phyloP scores from a whole-genome alignment of 2,329 filamentous ascomycete genomes.

The Hypoxylon sp. region DNA sequence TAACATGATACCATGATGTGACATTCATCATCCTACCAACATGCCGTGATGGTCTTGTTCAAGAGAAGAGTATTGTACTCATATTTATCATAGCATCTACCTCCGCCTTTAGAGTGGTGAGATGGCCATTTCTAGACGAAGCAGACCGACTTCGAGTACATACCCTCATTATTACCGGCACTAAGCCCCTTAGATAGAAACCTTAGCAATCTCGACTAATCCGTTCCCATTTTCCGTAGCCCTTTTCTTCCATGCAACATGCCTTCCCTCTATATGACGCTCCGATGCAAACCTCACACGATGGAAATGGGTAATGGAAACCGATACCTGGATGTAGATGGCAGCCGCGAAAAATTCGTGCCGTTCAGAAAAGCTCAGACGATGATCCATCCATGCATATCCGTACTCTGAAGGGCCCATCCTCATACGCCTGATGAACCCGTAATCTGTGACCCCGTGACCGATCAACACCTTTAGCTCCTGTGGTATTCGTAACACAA shows the following conservation, averaged over 20 bases:
- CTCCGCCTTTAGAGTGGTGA: neutral
- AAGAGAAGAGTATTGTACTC: slow-evolving; percentile 1
- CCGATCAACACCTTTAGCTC: slow-evolving; percentile 12
- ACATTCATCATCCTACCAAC: neutral
- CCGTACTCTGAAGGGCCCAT: slow-evolving; percentile 11
- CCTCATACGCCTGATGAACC: slow-evolving; percentile 20
- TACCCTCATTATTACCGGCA: slow-evolving; percentile 11
- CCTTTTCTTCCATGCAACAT: slow-evolving; percentile 2
- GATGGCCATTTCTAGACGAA: neutral
- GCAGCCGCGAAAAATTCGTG: neutral
- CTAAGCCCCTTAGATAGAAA: slow-evolving; percentile 1
- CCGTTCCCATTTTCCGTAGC: slow-evolving; percentile 19
- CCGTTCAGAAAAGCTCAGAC: neutral
- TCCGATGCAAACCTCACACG: slow-evolving; percentile 5
- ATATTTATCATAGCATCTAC: slow-evolving; percentile 8
- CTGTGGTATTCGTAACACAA: neutral
- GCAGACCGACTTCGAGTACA: slow-evolving; percentile 2
- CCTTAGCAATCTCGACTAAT: neutral
- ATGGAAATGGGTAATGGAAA: neutral
- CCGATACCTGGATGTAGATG: slow-evolving; percentile 19
- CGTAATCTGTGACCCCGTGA: slow-evolving; percentile 33
- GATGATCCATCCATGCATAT: slow-evolving; percentile 10
- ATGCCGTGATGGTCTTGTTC: neutral
- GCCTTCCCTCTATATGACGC: slow-evolving; percentile 16
- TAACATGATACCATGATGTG: neutral